phyloP scores from a whole-genome alignment of 495 filamentous ascomycete species.

The Hypoxylon lienhwacheense region DNA sequence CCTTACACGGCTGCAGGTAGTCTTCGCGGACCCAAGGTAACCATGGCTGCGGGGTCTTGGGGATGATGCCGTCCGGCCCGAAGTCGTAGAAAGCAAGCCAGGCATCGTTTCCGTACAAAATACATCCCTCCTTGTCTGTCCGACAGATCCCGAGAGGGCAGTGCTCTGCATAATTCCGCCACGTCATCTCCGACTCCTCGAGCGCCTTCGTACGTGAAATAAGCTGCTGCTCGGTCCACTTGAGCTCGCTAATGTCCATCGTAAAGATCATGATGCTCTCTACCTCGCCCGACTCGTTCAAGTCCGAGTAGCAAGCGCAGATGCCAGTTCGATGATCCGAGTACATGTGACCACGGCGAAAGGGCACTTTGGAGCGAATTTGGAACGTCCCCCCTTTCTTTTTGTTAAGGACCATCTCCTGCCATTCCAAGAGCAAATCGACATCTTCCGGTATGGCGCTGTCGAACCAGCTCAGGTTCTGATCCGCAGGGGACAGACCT shows the following conservation, averaged over 20 bases:
- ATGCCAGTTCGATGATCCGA: conserved; percentile 32
- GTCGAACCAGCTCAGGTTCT: conserved; percentile 23
- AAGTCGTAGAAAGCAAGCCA: conserved; percentile 51
- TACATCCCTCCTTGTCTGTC: conserved; percentile 57
- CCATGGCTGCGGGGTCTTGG: conserved; percentile 18
- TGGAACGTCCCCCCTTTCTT: conserved; percentile 34
- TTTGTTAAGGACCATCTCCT: conserved; percentile 17
- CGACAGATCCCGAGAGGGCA: conserved; percentile 70
- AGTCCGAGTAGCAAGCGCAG: conserved; percentile 36
- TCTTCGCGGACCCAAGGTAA: conserved; percentile 27
- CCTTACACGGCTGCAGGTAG: conserved; percentile 8
- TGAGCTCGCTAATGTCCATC: conserved; percentile 52
- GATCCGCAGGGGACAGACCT: conserved; percentile 17
- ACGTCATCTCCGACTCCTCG: conserved; percentile 64
- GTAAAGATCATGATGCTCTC: conserved; percentile 37
- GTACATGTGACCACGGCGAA: conserved; percentile 26
- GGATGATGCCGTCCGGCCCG: not conserved
- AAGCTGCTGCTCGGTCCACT: conserved; percentile 46
- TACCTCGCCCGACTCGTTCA: conserved; percentile 33
- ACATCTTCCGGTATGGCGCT: conserved; percentile 29
- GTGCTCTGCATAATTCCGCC: conserved; percentile 68
- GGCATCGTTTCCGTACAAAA: conserved; percentile 67
- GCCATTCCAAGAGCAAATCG: conserved; percentile 23
- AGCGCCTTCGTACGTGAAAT: conserved; percentile 47
- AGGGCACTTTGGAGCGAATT: conserved; percentile 28